phyloP scores from a whole-genome alignment of 2,329 filamentous ascomycete genomes.

The Fusarium anguioides region DNA sequence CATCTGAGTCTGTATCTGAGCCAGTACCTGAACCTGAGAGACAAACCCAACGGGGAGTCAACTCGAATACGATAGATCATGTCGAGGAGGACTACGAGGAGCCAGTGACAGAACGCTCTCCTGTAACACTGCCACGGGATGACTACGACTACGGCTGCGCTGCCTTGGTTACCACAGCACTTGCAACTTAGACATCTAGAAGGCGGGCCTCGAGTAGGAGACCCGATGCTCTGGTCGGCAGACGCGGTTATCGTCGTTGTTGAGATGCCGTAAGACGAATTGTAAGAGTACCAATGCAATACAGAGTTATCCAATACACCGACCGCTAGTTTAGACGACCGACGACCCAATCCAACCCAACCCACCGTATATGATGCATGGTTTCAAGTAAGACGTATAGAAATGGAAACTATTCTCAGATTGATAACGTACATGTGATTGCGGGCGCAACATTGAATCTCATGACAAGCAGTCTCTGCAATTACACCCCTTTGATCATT shows the following conservation, averaged over 20 bases:
- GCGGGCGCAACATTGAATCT: slow-evolving; percentile 4
- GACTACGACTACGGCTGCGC: not conserved
- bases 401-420: slow-evolving; percentile 8
- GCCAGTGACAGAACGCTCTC: not conserved
- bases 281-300: not conserved
- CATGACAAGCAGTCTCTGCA: slow-evolving; percentile 8
- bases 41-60: not conserved
- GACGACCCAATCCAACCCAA: not conserved
- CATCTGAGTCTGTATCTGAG: not conserved
- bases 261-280: slow-evolving; percentile 1
- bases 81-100: not conserved
- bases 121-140: not conserved
- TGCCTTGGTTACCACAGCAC: not conserved
- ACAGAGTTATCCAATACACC: not conserved
- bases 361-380: not conserved
- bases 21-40: not conserved
- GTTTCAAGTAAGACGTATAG: slow-evolving; percentile 9
- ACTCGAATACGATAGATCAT: not conserved
- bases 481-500: slow-evolving; percentile 16
- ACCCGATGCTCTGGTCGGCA: not conserved
- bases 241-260: not conserved
- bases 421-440: slow-evolving; percentile 13
- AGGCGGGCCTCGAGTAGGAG: not conserved
- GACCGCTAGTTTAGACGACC: not conserved
- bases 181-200: not conserved